Evolutionary conservation across 345 rosid genomes (phyloP).

Genomic region (Atalantia buxifolia): DNA sequence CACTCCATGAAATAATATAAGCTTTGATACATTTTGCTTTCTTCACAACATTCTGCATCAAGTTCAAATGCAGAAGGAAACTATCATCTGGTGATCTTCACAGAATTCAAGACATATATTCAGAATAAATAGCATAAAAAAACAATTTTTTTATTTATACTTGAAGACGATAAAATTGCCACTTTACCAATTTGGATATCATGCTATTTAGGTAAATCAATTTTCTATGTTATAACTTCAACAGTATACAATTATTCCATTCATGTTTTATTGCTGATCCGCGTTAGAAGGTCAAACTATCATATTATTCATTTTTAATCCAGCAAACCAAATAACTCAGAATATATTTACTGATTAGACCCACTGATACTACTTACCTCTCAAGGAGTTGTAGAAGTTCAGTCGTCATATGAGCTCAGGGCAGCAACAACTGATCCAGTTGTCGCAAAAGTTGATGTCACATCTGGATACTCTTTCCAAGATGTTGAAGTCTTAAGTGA

Average conservation of each 20-base stretch:
- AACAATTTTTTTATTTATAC: neutral
- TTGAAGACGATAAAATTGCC: neutral
- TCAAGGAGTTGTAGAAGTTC: slow-evolving; percentile 21
- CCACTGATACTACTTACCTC: slow-evolving; percentile 26
- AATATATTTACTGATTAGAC: neutral
- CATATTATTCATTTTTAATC: neutral
- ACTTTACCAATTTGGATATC: neutral
- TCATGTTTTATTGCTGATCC: neutral
- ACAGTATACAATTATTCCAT: neutral
- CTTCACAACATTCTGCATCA: slow-evolving; percentile 23
- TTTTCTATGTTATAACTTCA: neutral
- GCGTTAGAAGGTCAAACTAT: neutral
- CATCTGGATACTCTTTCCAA: slow-evolving; percentile 81
- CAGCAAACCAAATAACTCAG: neutral
- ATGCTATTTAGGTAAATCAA: neutral
- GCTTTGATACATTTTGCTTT: slow-evolving; percentile 1
- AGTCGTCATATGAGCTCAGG: slow-evolving; percentile 60
- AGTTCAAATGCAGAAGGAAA: neutral
- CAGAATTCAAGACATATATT: neutral
- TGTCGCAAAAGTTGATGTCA: slow-evolving; percentile 65
- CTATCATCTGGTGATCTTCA: neutral
- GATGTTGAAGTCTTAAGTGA: slow-evolving; percentile 65
- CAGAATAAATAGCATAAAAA: neutral
- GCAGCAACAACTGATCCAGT: slow-evolving; percentile 84
- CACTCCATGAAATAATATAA: slow-evolving; percentile 7